Evolutionary conservation across 768 basidiomycete species (phyloP).

Genomic region (Exsudoporus frostii): DNA sequence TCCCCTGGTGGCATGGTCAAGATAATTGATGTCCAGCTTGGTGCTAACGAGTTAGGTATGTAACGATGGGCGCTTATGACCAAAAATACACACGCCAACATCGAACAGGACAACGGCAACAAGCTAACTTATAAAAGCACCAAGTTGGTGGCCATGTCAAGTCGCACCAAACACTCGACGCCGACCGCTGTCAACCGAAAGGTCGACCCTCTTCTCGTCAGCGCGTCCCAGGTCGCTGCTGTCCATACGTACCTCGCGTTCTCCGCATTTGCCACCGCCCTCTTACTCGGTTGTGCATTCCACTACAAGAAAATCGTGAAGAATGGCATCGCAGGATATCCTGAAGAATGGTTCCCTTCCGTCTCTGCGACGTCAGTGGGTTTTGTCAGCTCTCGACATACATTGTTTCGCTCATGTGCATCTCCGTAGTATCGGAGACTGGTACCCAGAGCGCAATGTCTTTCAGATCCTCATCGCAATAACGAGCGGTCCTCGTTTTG

Average conservation of each 20-base stretch:
- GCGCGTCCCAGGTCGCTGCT: slow-evolving; percentile 55
- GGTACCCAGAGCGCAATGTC: slow-evolving; percentile 80
- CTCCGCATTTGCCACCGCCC: slow-evolving; percentile 61
- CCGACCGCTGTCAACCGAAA: slow-evolving; percentile 4
- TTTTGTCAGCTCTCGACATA: background rate
- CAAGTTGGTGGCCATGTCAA: slow-evolving; percentile 14
- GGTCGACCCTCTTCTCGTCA: slow-evolving; percentile 25
- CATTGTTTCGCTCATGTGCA: background rate
- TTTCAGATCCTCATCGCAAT: slow-evolving; percentile 89
- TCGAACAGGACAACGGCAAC: background rate
- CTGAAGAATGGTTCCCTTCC: slow-evolving; percentile 88
- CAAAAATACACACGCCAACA: background rate
- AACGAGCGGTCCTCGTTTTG: slow-evolving; percentile 80
- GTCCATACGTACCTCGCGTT: slow-evolving; percentile 65
- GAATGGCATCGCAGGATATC: slow-evolving; percentile 79
- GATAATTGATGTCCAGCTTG: background rate
- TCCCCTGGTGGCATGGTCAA: slow-evolving; percentile 11
- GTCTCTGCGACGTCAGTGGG: slow-evolving; percentile 74
- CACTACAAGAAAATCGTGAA: slow-evolving; percentile 85
- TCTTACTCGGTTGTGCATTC: slow-evolving; percentile 60
- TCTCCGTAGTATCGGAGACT: slow-evolving; percentile 75
- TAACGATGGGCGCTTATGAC: background rate
- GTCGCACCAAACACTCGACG: slow-evolving; percentile 11
- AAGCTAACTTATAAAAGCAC: background rate
- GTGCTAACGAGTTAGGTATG: background rate